Evolutionary conservation across 108 stramenopile genomes (phyloP).

Genomic region (Cyclotella distinguenda): DNA sequence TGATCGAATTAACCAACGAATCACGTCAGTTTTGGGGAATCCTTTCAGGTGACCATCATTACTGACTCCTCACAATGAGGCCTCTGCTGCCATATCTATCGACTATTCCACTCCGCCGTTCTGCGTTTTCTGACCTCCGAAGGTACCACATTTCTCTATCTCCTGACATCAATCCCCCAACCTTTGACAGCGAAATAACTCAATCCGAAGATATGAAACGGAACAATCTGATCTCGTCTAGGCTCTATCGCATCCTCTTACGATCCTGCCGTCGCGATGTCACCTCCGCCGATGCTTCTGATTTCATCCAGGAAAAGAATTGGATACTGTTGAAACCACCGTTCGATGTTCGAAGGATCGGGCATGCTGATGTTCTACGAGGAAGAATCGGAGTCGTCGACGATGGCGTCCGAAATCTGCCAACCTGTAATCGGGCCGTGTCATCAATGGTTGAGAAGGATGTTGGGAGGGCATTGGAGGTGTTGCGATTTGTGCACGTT

Average conservation of each 20-base stretch:
- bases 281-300: background rate
- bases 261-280: constrained; percentile 18
- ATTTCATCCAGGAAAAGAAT: background rate
- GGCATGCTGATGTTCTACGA: constrained; percentile 27
- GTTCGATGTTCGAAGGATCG: constrained; percentile 37
- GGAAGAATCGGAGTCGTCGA: constrained; percentile 15
- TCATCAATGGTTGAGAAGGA: constrained; percentile 16
- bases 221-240: constrained; percentile 24
- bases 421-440: constrained; percentile 1
- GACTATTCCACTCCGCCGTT: no score
- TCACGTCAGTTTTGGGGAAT: no score
- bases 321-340: constrained; percentile 43
- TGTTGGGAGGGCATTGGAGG: constrained; percentile 44
- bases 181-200: background rate
- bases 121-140: no score
- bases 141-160: background rate
- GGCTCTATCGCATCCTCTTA: constrained; percentile 37
- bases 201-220: constrained; percentile 22
- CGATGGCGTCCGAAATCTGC: background rate
- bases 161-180: background rate
- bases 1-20: no score
- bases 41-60: no score
- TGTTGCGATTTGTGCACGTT: constrained; percentile 35
- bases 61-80: no score
- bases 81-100: no score